Evolutionary conservation across 148 eudicot genomes (phyloP).

Genomic region (Selenicereus undatus): DNA sequence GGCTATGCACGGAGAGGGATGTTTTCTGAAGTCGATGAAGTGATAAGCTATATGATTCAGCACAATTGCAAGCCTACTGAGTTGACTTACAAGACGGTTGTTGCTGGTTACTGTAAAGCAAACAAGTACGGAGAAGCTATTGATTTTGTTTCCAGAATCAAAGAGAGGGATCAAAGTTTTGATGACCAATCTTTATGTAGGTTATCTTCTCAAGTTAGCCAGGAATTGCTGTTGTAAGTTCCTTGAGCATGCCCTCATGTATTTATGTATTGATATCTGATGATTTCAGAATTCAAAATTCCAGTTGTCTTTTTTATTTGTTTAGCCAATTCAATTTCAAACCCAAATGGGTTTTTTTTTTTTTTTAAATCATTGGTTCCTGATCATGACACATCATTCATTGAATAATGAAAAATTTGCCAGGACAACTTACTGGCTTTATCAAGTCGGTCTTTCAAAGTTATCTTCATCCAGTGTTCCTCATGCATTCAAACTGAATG

Average conservation of each 20-base stretch:
- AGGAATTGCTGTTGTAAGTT: conserved; percentile 28
- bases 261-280: conserved; percentile 23
- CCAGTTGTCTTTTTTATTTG: conserved; percentile 18
- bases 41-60: conserved; percentile 72
- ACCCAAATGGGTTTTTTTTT: neutral
- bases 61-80: conserved; percentile 68
- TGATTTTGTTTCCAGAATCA: conserved; percentile 58
- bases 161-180: conserved; percentile 45
- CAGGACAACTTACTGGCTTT: neutral
- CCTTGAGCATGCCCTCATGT: conserved; percentile 8
- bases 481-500: neutral
- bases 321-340: conserved; percentile 17
- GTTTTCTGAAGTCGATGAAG: conserved; percentile 67
- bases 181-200: conserved; percentile 47
- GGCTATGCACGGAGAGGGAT: conserved; percentile 66
- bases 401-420: conserved; percentile 6
- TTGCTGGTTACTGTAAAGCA: conserved; percentile 79
- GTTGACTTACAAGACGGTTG: conserved; percentile 66
- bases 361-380: neutral
- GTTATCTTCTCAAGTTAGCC: conserved; percentile 46
- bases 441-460: neutral
- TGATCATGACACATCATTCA: neutral
- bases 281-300: neutral
- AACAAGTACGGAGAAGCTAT: conserved; percentile 59
- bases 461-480: neutral